Percentiles rank a stretch among this genome's conserved stretches.
Evolutionary conservation across 2,329 filamentous ascomycete genomes (phyloP).

Genomic region (Colletotrichum sp.): DNA sequence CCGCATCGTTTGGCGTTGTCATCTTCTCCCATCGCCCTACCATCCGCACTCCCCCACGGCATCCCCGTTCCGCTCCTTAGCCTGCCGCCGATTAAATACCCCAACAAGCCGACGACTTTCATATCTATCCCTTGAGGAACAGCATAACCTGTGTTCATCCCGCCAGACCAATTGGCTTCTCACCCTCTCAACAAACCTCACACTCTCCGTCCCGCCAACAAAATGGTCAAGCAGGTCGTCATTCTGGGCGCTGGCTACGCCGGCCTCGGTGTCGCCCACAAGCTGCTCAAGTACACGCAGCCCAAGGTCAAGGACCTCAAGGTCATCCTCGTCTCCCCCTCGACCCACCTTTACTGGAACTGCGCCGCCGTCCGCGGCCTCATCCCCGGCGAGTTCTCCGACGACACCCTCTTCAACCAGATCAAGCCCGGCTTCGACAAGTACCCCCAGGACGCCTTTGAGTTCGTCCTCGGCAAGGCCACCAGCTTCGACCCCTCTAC

Average conservation of each 20-base stretch:
- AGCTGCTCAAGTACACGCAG: constrained; percentile 50
- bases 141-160: neutral
- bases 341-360: constrained; percentile 55
- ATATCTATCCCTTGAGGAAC: neutral
- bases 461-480: constrained; percentile 57
- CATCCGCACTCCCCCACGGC: constrained; percentile 19
- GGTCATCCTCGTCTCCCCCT: constrained; percentile 52
- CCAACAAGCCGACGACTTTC: neutral
- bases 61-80: neutral
- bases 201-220: neutral
- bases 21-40: neutral
- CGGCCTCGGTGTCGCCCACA: constrained; percentile 54
- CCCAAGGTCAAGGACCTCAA: constrained; percentile 39
- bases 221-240: constrained; percentile 40
- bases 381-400: constrained; percentile 49
- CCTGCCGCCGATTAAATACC: neutral
- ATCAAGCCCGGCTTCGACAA: constrained; percentile 50
- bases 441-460: constrained; percentile 53
- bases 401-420: constrained; percentile 44
- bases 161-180: neutral
- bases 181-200: neutral
- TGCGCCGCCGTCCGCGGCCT: constrained; percentile 53
- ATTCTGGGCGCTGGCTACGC: constrained; percentile 54
- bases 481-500: constrained; percentile 43
- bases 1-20: neutral